A percentile compares a stretch with the other conserved stretches of the same genome.
phyloP scores from a whole-genome alignment of 129 eudicot genomes.

The Smallanthus sonchifolius region DNA sequence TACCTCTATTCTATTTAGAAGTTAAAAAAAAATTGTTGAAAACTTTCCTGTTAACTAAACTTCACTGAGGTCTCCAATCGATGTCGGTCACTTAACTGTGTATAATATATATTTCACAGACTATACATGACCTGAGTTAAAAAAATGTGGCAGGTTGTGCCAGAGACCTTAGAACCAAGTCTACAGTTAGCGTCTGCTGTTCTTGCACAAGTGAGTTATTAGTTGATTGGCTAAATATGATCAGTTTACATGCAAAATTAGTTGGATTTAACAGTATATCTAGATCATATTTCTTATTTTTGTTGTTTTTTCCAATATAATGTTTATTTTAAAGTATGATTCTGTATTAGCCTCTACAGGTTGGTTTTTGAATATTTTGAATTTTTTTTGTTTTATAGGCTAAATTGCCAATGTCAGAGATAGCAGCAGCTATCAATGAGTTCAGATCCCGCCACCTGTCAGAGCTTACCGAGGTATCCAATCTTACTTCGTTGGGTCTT shows the following conservation, averaged over 20 bases:
- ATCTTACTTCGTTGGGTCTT: background rate
- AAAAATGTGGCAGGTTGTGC: constrained; percentile 65
- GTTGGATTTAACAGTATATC: background rate
- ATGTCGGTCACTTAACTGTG: background rate
- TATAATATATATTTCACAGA: background rate
- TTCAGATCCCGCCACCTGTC: constrained; percentile 96
- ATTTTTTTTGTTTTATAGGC: constrained; percentile 48
- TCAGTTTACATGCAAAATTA: background rate
- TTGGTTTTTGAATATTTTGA: constrained; percentile 5
- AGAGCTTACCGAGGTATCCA: constrained; percentile 91
- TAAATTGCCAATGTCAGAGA: constrained; percentile 89
- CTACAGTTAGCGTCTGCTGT: constrained; percentile 97
- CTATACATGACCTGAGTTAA: background rate
- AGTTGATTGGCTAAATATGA: background rate
- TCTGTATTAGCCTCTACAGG: constrained; percentile 1
- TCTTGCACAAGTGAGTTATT: constrained; percentile 82
- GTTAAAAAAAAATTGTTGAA: background rate
- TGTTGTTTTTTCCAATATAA: background rate
- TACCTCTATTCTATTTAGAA: background rate
- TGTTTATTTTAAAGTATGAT: background rate
- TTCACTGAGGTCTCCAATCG: background rate
- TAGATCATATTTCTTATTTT: background rate
- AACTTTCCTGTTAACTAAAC: background rate
- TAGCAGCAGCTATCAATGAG: constrained; percentile 87
- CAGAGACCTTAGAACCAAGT: constrained; percentile 99